These are phyloP conservation scores for Thraustotheca clavata DNA, from an alignment of 352 stramenopile species.

Conservation along the genomic window DNA sequence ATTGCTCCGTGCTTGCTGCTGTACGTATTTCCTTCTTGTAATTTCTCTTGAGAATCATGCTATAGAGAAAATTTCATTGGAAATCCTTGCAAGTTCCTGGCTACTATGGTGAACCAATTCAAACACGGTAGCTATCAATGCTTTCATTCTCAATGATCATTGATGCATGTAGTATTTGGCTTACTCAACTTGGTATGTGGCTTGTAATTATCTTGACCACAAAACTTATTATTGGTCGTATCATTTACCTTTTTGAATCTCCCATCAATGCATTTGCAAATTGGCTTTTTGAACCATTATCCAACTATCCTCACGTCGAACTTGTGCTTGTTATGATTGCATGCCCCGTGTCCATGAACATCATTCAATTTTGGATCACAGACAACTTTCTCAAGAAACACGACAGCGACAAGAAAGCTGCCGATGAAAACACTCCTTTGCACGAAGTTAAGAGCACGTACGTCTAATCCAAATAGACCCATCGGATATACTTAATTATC, in stretches of 20 bases:
- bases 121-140: constrained; percentile 25
- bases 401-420: constrained; percentile 25
- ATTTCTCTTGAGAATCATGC: neutral
- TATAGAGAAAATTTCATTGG: constrained; percentile 36
- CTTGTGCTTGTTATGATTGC: constrained; percentile 79
- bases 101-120: constrained; percentile 68
- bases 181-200: constrained; percentile 68
- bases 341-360: constrained; percentile 79
- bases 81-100: constrained; percentile 51
- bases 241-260: constrained; percentile 63
- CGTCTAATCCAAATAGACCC: too few species aligned
- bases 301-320: constrained; percentile 61
- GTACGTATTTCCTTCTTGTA: constrained; percentile 1
- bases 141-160: neutral
- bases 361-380: constrained; percentile 75
- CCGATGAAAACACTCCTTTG: constrained; percentile 25
- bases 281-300: constrained; percentile 64
- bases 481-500: too few species aligned
- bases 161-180: constrained; percentile 36
- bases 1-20: constrained; percentile 1
- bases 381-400: constrained; percentile 73
- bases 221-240: constrained; percentile 68
- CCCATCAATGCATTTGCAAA: constrained; percentile 48
- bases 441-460: neutral
- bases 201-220: constrained; percentile 68